Conservation (phyloP, 225 moss, liverwort and hornwort genomes). For the Sphagnum tenellum region DNA sequence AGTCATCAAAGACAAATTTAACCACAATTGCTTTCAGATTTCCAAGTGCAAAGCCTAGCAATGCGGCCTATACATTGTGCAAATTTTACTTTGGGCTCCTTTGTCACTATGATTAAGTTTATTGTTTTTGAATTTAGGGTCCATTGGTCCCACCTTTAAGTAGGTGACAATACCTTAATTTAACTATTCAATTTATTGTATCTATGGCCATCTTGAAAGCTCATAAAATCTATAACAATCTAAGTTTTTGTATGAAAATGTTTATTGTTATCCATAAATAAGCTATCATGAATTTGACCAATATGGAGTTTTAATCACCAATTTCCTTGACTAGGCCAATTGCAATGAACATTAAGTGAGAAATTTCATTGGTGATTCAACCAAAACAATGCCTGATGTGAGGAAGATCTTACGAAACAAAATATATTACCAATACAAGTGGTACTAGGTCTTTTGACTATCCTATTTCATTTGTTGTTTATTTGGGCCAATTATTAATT, state of each 20-base stretch:
- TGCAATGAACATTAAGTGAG: constrained; percentile 1
- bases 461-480: too few relatives aligned
- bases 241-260: too few relatives aligned
- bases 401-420: constrained; percentile 25
- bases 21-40: constrained; percentile 61
- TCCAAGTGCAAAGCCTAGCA: constrained; percentile 61
- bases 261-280: too few relatives aligned
- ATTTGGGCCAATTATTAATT: too few relatives aligned
- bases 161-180: constrained; percentile 12
- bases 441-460: constrained; percentile 23
- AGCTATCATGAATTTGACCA: too few relatives aligned
- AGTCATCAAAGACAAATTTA: constrained; percentile 84
- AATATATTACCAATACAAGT: constrained; percentile 30
- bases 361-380: too few relatives aligned
- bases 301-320: constrained; percentile 13
- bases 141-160: constrained; percentile 59
- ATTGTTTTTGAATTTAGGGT: constrained; percentile 59
- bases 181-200: too few relatives aligned
- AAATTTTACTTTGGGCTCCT: constrained; percentile 72
- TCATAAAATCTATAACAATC: too few relatives aligned
- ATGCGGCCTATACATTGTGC: constrained; percentile 78
- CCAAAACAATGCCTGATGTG: constrained; percentile 20
- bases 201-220: background rate
- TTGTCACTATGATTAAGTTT: constrained; percentile 80
- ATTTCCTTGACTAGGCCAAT: constrained; percentile 37